Base-by-base conservation (phyloP, 1,284 basidiomycete genomes). In the Ustilago lituana region DNA sequence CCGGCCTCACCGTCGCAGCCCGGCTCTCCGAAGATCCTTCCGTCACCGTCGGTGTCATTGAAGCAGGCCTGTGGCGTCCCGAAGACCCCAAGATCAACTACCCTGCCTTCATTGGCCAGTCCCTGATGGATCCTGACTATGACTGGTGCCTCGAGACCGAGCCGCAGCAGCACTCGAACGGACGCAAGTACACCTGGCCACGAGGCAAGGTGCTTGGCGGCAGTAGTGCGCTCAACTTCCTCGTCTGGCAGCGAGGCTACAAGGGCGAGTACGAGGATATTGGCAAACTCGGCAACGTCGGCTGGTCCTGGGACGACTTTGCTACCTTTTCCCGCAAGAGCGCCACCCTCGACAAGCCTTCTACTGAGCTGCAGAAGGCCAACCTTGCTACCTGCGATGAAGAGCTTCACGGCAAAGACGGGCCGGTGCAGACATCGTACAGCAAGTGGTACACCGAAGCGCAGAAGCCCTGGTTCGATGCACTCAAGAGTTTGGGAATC, bases 201-300 rank as follows among this genome's bases (percentile, higher is more conserved):
- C 54, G 73, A n/a, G 74, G 65, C 23, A 70, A 63, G 24, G 54
- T 65, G 12, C 62, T 65, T 26, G 66, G 66, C 15, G 67, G 68
- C 20, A 52, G 47, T 35, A 84, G 84, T 15, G 82, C 82, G 14
- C 84, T 87, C 56, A 87, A 86, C 67, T 80, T 76, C 35, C 65
- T 77, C 40, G 70, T 73, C 38, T 72, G 65, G 65, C 74, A 76
- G 48, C 51, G 74, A 17, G 74, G 74, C 32, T 62, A 72, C 53
- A 59, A 62, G 51, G 48, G 58, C 37, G 74, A 76, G 22, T 75
- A 67, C 65, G 74, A 77, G 32, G 66, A 68, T 24, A 65, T 76
- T 24, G 71, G 52, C 22, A 63, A 54, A 37, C 49, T 77, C 23
- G 74, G 71, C 37, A 74, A 74, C 40, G 14, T 24, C 3, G 74